These are phyloP conservation scores for Diaporthe ilicicola DNA, from an alignment of 2,329 filamentous ascomycete genomes.

Conservation along the genomic window DNA sequence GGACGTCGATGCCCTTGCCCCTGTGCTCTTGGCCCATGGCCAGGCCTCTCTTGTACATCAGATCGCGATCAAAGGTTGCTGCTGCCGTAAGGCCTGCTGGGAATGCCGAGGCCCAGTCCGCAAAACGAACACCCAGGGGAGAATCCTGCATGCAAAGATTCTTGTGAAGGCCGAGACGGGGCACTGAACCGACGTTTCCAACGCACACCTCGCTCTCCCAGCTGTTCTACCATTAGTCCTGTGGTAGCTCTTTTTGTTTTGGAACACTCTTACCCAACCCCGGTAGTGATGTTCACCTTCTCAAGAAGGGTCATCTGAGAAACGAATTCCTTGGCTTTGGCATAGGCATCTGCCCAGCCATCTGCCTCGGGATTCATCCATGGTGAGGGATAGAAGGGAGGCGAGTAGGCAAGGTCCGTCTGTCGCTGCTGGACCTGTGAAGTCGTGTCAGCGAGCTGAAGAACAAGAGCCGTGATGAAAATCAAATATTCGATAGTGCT, in stretches of 20 bases:
- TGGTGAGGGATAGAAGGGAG: conserved; percentile 83
- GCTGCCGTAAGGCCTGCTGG: conserved; percentile 80
- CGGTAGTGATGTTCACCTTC: conserved; percentile 95
- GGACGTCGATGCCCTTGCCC: conserved; percentile 77
- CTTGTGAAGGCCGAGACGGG: conserved; percentile 70
- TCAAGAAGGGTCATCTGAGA: conserved; percentile 83
- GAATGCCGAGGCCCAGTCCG: conserved; percentile 85
- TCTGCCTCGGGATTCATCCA: conserved; percentile 80
- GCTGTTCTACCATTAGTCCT: conserved; percentile 44
- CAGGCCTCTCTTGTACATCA: conserved; percentile 75
- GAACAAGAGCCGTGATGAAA: neutral
- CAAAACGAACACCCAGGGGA: conserved; percentile 79
- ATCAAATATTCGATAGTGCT: neutral
- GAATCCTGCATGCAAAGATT: conserved; percentile 88
- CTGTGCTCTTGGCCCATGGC: conserved; percentile 78
- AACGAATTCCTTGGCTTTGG: conserved; percentile 80
- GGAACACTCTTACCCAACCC: conserved; percentile 71
- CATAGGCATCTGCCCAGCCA: conserved; percentile 80
- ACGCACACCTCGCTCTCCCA: conserved; percentile 79
- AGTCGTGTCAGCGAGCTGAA: conserved; percentile 36
- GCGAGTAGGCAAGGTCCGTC: conserved; percentile 49
- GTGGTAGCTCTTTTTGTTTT: neutral
- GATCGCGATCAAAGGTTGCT: conserved; percentile 79
- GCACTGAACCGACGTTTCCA: conserved; percentile 76
- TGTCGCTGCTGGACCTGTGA: conserved; percentile 36